Conservation (phyloP, 257 asterid genomes). For the Anisodus tanguticus region DNA sequence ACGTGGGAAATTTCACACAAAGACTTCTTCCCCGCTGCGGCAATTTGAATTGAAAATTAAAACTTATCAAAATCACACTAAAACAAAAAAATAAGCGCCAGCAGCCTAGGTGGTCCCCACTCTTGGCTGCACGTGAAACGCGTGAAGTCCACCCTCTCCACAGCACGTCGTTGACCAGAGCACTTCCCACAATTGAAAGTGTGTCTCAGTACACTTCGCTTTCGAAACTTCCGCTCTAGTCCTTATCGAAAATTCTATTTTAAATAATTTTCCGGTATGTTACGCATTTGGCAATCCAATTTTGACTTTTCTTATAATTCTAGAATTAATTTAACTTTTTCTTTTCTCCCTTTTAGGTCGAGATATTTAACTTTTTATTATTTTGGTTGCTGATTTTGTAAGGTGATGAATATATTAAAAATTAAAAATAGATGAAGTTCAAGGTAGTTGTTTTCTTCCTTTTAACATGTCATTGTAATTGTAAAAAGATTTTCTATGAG, state of each 20-base stretch:
- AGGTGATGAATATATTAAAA: background rate
- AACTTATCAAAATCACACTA: background rate
- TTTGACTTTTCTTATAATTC: background rate
- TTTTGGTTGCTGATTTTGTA: background rate
- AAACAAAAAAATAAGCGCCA: background rate
- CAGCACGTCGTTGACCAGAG: background rate
- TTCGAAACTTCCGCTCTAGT: conserved; percentile 24
- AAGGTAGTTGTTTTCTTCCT: background rate
- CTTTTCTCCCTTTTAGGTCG: background rate
- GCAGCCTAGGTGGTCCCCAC: background rate
- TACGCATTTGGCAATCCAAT: background rate
- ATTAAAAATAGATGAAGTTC: background rate
- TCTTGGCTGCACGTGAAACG: background rate
- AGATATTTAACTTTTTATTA: background rate
- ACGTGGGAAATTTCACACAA: conserved; percentile 14
- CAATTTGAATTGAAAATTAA: background rate
- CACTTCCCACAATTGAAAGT: background rate
- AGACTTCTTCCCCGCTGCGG: background rate
- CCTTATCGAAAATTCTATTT: conserved; percentile 12
- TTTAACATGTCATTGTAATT: background rate
- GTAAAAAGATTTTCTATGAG: background rate
- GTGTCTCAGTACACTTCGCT: background rate
- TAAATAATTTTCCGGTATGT: background rate
- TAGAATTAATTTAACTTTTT: background rate
- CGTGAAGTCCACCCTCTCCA: background rate